Conservation (phyloP, 2,329 filamentous ascomycete species). For the Diaporthe amygdali region DNA sequence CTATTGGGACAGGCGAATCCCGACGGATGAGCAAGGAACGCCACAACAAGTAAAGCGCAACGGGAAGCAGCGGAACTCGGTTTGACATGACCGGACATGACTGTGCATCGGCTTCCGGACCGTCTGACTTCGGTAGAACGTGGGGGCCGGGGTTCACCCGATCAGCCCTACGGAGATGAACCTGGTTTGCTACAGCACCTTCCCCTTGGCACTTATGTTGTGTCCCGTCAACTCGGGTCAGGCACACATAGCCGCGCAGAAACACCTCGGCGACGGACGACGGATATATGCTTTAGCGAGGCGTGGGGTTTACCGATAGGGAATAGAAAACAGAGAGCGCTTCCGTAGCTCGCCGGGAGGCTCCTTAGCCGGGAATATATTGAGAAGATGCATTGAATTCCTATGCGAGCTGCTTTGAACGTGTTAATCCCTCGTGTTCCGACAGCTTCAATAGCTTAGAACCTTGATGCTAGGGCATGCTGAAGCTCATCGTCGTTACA, state of each 20-base stretch:
- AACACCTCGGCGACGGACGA: neutral
- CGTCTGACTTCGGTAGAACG: neutral
- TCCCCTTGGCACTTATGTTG: neutral
- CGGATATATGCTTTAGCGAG: neutral
- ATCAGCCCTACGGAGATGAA: slow-evolving; percentile 5
- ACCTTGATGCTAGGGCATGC: no score
- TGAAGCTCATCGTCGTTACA: no score
- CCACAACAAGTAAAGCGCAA: neutral
- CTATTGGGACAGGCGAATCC: neutral
- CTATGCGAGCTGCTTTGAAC: neutral
- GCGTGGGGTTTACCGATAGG: neutral
- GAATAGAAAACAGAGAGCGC: neutral
- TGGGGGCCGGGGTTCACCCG: slow-evolving; percentile 2
- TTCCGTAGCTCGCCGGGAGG: neutral
- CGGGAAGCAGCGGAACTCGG: neutral
- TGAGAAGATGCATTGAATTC: neutral
- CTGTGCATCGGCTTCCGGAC: neutral
- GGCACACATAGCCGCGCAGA: neutral
- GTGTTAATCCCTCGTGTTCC: neutral
- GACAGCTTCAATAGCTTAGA: no score
- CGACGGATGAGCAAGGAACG: neutral
- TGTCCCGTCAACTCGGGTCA: neutral
- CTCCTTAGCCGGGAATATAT: neutral
- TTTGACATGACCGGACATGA: neutral
- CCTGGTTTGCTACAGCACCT: neutral